A percentile compares a stretch with the other conserved stretches of the same genome.
Conservation (phyloP, 2,329 filamentous ascomycete genomes). For the Alternaria metachromatica region DNA sequence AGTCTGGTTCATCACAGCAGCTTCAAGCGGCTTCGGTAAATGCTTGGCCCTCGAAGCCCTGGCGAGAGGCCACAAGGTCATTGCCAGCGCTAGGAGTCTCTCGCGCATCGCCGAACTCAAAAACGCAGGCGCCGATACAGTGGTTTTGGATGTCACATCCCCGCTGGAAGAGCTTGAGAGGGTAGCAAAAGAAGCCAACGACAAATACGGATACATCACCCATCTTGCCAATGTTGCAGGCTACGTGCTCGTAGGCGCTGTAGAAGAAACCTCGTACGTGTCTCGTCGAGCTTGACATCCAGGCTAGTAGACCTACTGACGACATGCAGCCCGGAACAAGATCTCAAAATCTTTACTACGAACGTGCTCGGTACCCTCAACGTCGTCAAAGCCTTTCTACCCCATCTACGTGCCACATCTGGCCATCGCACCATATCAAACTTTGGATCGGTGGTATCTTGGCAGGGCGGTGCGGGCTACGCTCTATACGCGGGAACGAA, state of each 20-base stretch:
- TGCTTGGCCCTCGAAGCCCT: constrained; percentile 54
- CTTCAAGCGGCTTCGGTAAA: constrained; percentile 56
- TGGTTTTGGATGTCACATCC: constrained; percentile 53
- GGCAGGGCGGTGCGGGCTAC: constrained; percentile 48
- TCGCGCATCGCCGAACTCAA: constrained; percentile 46
- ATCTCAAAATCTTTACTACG: constrained; percentile 55
- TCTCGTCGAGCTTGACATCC: constrained; percentile 9
- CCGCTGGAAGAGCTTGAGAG: constrained; percentile 43
- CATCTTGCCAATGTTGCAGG: constrained; percentile 58
- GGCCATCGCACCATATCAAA: constrained; percentile 55
- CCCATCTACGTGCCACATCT: constrained; percentile 53
- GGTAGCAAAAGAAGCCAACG: constrained; percentile 47
- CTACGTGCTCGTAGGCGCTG: constrained; percentile 53
- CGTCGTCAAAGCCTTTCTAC: constrained; percentile 57
- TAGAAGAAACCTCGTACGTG: constrained; percentile 54
- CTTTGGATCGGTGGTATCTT: constrained; percentile 56
- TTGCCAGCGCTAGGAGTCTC: constrained; percentile 56
- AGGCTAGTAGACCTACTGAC: not conserved
- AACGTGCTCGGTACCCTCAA: constrained; percentile 63
- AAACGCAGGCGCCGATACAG: constrained; percentile 43
- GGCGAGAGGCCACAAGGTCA: constrained; percentile 54
- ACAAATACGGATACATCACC: constrained; percentile 52
- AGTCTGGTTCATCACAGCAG: constrained; percentile 61
- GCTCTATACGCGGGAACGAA: constrained; percentile 58
- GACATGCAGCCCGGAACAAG: constrained; percentile 46